phyloP scores from a whole-genome alignment of 768 basidiomycete species.

The Sporobolomyces roseus region DNA sequence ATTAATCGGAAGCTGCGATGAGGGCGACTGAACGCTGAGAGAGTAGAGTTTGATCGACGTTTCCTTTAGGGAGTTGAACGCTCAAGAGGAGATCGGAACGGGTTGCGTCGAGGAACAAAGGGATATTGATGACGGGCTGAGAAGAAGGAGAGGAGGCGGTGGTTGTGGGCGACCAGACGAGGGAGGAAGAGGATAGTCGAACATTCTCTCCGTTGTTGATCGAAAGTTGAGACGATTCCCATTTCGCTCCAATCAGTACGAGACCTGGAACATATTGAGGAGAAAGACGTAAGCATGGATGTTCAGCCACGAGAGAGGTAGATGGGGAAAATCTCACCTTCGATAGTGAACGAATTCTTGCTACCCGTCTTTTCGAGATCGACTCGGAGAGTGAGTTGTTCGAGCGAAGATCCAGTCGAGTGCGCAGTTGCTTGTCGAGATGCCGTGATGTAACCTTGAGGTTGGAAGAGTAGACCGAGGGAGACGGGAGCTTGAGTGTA shows the following conservation, averaged over 20 bases:
- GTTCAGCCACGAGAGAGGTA: too few species aligned
- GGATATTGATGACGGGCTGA: constrained; percentile 59
- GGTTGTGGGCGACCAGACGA: constrained; percentile 72
- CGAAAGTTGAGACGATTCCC: constrained; percentile 64
- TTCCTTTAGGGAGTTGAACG: constrained; percentile 73
- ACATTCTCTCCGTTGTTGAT: constrained; percentile 82
- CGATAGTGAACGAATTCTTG: constrained; percentile 72
- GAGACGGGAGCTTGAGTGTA: constrained; percentile 62
- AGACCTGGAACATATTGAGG: constrained; percentile 60
- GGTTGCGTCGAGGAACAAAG: constrained; percentile 82
- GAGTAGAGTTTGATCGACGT: constrained; percentile 62
- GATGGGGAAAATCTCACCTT: constrained; percentile 61
- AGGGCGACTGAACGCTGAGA: constrained; percentile 86
- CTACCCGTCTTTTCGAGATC: constrained; percentile 77
- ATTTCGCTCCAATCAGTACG: constrained; percentile 78
- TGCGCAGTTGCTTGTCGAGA: constrained; percentile 95
- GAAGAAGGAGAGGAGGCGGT: constrained; percentile 46
- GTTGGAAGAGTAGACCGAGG: constrained; percentile 93
- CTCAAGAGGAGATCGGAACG: constrained; percentile 76
- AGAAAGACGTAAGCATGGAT: neutral
- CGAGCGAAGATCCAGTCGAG: constrained; percentile 83
- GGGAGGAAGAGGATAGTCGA: constrained; percentile 71
- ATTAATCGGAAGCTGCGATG: constrained; percentile 58
- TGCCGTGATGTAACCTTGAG: constrained; percentile 92
- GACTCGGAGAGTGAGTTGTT: constrained; percentile 73